phyloP scores from a whole-genome alignment of 2,329 filamentous ascomycete species.

The Ilyonectria sp. region DNA sequence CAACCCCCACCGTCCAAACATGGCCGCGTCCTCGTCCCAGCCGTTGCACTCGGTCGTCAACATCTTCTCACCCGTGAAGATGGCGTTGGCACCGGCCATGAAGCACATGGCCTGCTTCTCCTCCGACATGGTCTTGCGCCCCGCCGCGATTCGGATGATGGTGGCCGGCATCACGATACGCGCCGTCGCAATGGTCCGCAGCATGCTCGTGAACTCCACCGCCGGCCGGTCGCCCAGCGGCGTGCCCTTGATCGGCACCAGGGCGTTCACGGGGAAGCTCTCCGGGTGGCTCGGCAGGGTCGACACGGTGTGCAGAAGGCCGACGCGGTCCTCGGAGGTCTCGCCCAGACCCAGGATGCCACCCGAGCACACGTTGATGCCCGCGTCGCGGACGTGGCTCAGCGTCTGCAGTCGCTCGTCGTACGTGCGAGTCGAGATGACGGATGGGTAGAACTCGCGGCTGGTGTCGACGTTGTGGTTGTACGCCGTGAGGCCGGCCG shows the following conservation, averaged over 20 bases:
- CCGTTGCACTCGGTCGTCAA: constrained; percentile 91
- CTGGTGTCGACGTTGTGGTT: constrained; percentile 96
- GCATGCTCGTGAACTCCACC: constrained; percentile 82
- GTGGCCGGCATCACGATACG: constrained; percentile 87
- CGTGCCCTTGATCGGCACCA: constrained; percentile 92
- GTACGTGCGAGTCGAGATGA: constrained; percentile 89
- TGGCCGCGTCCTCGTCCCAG: constrained; percentile 88
- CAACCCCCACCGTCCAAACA: constrained; percentile 89
- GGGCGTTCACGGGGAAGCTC: constrained; percentile 91
- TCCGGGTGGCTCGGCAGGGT: constrained; percentile 88
- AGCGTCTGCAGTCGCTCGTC: constrained; percentile 89
- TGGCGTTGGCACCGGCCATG: constrained; percentile 92
- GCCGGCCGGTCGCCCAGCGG: constrained; percentile 83
- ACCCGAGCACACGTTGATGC: constrained; percentile 91
- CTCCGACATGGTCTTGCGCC: constrained; percentile 86
- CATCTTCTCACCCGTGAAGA: constrained; percentile 97
- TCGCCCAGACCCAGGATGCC: constrained; percentile 91
- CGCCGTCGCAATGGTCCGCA: constrained; percentile 88
- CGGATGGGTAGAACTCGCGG: constrained; percentile 87
- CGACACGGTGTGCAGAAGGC: constrained; percentile 85
- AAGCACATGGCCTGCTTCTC: constrained; percentile 93
- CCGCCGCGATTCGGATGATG: constrained; percentile 89
- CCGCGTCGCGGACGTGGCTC: constrained; percentile 84
- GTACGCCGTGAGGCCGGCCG: constrained; percentile 89
- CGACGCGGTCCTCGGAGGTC: constrained; percentile 82